A percentile compares a stretch with the other conserved stretches of the same genome.
phyloP scores from a whole-genome alignment of 176 grass and related monocot species.

The Eragrostis curvula region DNA sequence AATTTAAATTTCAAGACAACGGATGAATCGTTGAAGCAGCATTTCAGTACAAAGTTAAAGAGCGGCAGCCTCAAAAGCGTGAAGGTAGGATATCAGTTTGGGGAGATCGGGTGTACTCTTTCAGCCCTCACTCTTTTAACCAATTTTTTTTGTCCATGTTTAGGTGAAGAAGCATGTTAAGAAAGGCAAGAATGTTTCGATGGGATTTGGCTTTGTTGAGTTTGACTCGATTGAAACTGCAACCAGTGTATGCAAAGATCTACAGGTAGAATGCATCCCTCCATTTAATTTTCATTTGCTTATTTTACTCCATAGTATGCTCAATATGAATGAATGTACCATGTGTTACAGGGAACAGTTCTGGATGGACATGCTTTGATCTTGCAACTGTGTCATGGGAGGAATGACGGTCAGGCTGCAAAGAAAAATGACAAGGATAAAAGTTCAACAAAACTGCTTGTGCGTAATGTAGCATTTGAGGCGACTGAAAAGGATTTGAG shows the following conservation, averaged over 20 bases:
- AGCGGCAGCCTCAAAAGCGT: slow-evolving; percentile 75
- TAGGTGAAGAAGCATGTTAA: slow-evolving; percentile 93
- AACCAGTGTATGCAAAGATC: slow-evolving; percentile 83
- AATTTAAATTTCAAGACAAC: slow-evolving; percentile 94
- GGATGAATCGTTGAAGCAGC: slow-evolving; percentile 79
- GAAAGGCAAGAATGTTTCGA: slow-evolving; percentile 90
- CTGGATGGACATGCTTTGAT: slow-evolving; percentile 96
- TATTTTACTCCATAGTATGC: slow-evolving; percentile 7
- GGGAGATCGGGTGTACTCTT: slow-evolving; percentile 8
- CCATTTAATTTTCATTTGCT: slow-evolving; percentile 1
- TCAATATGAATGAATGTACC: slow-evolving; percentile 31
- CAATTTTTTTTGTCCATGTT: slow-evolving; percentile 26
- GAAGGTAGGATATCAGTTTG: slow-evolving; percentile 62
- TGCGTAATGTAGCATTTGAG: slow-evolving; percentile 96
- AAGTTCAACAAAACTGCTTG: slow-evolving; percentile 92
- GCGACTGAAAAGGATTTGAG: slow-evolving; percentile 84
- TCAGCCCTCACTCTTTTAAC: slow-evolving; percentile 31
- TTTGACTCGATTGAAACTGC: slow-evolving; percentile 95
- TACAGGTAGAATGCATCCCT: slow-evolving; percentile 58
- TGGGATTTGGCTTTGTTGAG: slow-evolving; percentile 97
- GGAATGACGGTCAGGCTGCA: slow-evolving; percentile 53
- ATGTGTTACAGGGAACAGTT: slow-evolving; percentile 67
- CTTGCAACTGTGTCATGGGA: slow-evolving; percentile 90
- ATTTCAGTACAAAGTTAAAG: slow-evolving; percentile 84
- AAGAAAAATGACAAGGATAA: slow-evolving; percentile 80